Evolutionary conservation across 2,329 filamentous ascomycete genomes (phyloP).

Genomic region (Neofusicoccum ribis): DNA sequence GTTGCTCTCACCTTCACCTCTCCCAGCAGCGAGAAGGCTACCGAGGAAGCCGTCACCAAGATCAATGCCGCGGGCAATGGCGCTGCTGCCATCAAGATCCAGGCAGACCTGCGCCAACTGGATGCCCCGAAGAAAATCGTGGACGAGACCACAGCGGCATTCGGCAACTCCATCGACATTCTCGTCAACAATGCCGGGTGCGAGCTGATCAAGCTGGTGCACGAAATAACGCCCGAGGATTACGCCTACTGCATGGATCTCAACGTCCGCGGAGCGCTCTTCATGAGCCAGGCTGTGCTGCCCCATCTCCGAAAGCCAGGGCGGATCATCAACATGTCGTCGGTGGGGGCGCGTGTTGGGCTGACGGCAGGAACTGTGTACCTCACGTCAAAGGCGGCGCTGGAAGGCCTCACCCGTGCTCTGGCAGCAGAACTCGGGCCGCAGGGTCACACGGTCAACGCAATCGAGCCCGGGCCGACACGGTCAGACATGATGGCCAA

Average conservation of each 20-base stretch:
- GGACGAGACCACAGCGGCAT: conserved; percentile 35
- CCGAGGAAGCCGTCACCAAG: conserved; percentile 35
- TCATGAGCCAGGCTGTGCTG: conserved; percentile 56
- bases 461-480: conserved; percentile 60
- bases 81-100: conserved; percentile 39
- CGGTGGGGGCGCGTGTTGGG: conserved; percentile 52
- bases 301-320: conserved; percentile 51
- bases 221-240: conserved; percentile 49
- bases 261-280: conserved; percentile 57
- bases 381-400: conserved; percentile 58
- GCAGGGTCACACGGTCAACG: conserved; percentile 61
- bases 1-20: conserved; percentile 48
- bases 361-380: conserved; percentile 53
- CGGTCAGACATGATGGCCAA: conserved; percentile 59
- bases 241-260: conserved; percentile 58
- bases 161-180: conserved; percentile 45
- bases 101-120: conserved; percentile 41
- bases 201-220: conserved; percentile 27
- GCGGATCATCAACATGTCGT: conserved; percentile 62
- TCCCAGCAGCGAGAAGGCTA: conserved; percentile 35
- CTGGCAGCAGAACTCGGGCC: conserved; percentile 61
- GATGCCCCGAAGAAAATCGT: conserved; percentile 41
- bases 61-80: conserved; percentile 38
- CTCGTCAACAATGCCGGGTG: conserved; percentile 46
- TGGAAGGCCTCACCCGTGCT: conserved; percentile 60